Base-by-base conservation (phyloP, 768 basidiomycete species). In the Termitomyces bulborhizus region DNA sequence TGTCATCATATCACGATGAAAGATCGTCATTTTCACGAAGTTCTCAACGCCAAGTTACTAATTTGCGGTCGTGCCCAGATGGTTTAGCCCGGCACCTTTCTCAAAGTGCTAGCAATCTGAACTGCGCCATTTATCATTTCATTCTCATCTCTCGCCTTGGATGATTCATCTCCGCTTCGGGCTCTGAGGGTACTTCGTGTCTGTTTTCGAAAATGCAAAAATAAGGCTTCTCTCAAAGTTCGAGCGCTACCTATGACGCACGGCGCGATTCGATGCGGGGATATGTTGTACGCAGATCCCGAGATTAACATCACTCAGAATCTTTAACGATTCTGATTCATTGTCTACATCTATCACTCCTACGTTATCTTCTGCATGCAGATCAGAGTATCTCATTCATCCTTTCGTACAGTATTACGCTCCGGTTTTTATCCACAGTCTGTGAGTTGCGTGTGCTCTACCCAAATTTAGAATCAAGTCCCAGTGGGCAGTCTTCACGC, bases 21-120 rank as follows among this genome's bases (percentile, higher is more conserved):
- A 60, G 43, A 44, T 11, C 24, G n/a, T 13, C 37, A 55, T 13
- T 62, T 62, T 26, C 52, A 58, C 13, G 53, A 59, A 34, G 55
- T 59, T n/a, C 54, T 62, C 21, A 56, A 27, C 18, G 60, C 60
- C 16, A 62, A 59, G 42, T 32, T 62, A 27, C 44, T 59, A 12
- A 59, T 61, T 24, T 59, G 49, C 13, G 58, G 58, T 1, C 60
- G 58, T 21, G 60, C 60, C n/a, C 57, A 51, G 34, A 59, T 62
- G n/a, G 26, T 59, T 13, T 8, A 12, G 34, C 24, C 13, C 21
- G 21, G 21, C 21, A 1, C 21, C 21, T 21, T 21, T 21, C 21
- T 21, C 21, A 21, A 21, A 21, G 21, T 21, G 21, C 2, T 21
- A 21, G 21, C 21, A 21, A 21, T 21, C 21, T 21, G 21, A 21